Base-by-base conservation (phyloP, 2,329 filamentous ascomycete genomes). In the Cladosporium sp. region DNA sequence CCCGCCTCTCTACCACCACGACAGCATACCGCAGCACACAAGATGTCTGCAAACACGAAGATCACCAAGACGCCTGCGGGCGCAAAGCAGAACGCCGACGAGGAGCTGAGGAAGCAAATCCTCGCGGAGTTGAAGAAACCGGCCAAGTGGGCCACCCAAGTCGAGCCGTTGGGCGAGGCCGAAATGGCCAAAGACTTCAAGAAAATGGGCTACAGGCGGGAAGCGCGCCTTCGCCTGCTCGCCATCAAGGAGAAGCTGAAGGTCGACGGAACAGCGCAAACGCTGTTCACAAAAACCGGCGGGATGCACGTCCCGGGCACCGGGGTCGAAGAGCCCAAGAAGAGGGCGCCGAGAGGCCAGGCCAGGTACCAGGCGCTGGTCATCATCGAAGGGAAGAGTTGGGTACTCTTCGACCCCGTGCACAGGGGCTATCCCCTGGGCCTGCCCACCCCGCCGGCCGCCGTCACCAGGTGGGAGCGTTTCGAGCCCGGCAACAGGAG, bases 381-480 rank as follows among this genome's bases (percentile, higher is more conserved):
- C 14, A 33, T 52, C 34, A 42, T 44, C 18, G 43, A 53, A 14
- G 40, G 28, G 14, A 22, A 52, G 75, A 70, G 0, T 38, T 63
- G 59, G 61, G 56, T 63, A 16, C 60, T 65, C 41, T 62, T 63
- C 46, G 60, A 65, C 34, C 56, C 57, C 1, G 40, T 54, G 28
- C 22, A 28, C 22, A 56, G 46, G 28, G 55, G 57, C 49, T 59
- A 52, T 40, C 55, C 56, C 14, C 34, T 32, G 6, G 45, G 49
- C 18, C 34, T 37, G 14, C 45, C 41, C n/a, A 16, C 37, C 19
- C 54, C 58, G 7, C 52, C 50, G 6, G 13, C 42, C 14, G 40
- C 50, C 33, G 46, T 56, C 49, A 37, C 37, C 38, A 45, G 40
- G 13, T 55, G 46, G 41, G 54, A 51, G 42, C 46, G 19, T 13